Base-by-base conservation (phyloP, 139 green algal genomes). In the Volvox reticuliferus region DNA sequence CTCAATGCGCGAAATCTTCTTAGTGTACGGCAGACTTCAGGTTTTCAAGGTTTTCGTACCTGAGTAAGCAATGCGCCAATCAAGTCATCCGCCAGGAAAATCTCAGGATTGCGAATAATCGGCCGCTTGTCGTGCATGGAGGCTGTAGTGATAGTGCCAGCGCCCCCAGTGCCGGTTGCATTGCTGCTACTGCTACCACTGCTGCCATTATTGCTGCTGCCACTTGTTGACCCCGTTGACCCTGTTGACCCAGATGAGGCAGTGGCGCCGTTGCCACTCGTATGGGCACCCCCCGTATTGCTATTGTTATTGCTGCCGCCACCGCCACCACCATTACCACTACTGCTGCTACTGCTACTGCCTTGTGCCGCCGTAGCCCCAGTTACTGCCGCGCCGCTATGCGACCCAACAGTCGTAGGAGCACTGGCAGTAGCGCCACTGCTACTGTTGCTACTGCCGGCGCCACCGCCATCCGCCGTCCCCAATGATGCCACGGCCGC, bases 21-120 rank as follows among this genome's bases (percentile, higher is more conserved):
- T n/a, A n/a, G n/a, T n/a, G n/a, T n/a, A n/a, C n/a, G n/a, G n/a
- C n/a, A n/a, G n/a, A n/a, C n/a, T n/a, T n/a, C n/a, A n/a, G n/a
- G 44, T 55, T 5, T 55, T 55, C 44, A 55, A 55, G 65, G 2
- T 12, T 5, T 73, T 12, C 76, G 30, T 55, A 94, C 92, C 89
- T 94, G 92, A 5, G 90, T 93, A 12, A 93, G 90, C 77, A 94
- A 77, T 16, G 93, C 91, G 37, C 82, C 87, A 67, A 93, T 92
- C 21, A 94, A 73, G 37, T 95, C 93, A 44, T 91, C 85, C 9
- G 93, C 76, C 50, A 93, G 89, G 87, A 94, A 89, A 55, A 95
- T 91, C 92, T 95, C 88, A 0, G 88, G 82, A 33, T 90, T 92
- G 32, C 73, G 79, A 30, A 92, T 93, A 20, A 87, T 65, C 1